Conservation (phyloP, 495 filamentous ascomycete genomes). For the Penicillium cinerascens region DNA sequence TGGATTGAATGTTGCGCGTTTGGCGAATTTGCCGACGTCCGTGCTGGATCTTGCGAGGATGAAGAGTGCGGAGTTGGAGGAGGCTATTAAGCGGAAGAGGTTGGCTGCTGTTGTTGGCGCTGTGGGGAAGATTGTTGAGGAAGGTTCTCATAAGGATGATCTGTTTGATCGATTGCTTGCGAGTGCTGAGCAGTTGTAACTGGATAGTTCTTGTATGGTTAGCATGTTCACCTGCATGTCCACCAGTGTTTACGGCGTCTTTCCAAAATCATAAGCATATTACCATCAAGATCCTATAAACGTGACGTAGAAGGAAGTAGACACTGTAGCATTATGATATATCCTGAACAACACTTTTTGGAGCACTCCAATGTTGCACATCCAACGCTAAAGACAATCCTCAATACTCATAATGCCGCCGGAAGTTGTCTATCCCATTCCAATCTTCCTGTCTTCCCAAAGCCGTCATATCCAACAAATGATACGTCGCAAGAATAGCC, state of each 20-base stretch:
- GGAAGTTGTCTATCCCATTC: constrained; percentile 21
- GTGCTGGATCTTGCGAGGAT: constrained; percentile 73
- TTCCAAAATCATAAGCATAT: background rate
- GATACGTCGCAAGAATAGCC: constrained; percentile 21
- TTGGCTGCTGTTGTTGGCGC: constrained; percentile 43
- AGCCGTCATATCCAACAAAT: constrained; percentile 26
- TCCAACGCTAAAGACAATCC: background rate
- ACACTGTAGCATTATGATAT: too few relatives aligned
- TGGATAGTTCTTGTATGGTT: background rate
- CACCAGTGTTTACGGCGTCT: background rate
- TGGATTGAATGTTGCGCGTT: constrained; percentile 84
- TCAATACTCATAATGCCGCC: constrained; percentile 21
- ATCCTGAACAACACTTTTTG: too few relatives aligned
- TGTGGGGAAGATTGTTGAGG: constrained; percentile 38
- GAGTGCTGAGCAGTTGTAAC: constrained; percentile 38
- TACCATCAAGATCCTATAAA: too few relatives aligned
- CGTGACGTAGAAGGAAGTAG: too few relatives aligned
- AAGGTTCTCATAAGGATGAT: constrained; percentile 16
- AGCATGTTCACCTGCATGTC: background rate
- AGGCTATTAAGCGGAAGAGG: constrained; percentile 59
- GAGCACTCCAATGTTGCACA: too few relatives aligned
- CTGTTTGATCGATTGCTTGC: constrained; percentile 34
- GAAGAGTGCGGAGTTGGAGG: constrained; percentile 80
- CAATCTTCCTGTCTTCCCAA: constrained; percentile 24
- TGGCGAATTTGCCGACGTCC: constrained; percentile 74